Base-by-base conservation (phyloP, 495 filamentous ascomycete species). In the Xanthoparmelia taractica region DNA sequence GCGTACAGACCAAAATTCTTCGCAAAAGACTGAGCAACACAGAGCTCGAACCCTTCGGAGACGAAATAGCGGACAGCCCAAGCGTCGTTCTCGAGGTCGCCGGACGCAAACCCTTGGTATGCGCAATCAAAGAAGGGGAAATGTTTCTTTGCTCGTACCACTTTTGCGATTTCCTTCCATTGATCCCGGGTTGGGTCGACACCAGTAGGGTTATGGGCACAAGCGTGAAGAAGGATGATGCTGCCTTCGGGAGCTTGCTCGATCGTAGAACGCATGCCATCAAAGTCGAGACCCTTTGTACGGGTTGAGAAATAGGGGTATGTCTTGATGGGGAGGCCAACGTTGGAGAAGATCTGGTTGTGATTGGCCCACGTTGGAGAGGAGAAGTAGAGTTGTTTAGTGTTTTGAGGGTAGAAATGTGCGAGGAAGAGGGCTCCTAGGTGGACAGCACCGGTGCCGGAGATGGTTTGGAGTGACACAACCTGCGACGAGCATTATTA, bases 1-100 rank as follows among this genome's bases (percentile, higher is more conserved):
- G 93, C 93, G 73, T 99, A 99, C 27, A 99, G 82, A 64, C 94
- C 94, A 71, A 99, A 96, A 82, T 99, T 99, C 83, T 99, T 98
- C 65, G 94, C 92, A 73, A 96, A 99, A 29, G 88, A 93, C 79
- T 99, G 93, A 8, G 94, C 95, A 61, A 97, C 83, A 69, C 92
- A 88, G 38, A 97, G 83, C 81, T 99, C 94, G 79, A 97, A 97
- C 52, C 94, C 95, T 73, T 95, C 85, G 69, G 91, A 85, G 71
- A 97, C 79, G 71, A 99, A 99, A 79, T 96, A 88, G 43, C 89
- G 87, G 68, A 99, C 85, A 37, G 93, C 91, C 83, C 88, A 91
- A 57, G 89, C 89, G 73, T 99, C 94, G 43, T 85, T 83, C 61
- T 78, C 78, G 12, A 99, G 84, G 72, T 95, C 85, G 52, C 94